phyloP scores from a whole-genome alignment of 352 stramenopile species.

The Pythium phragmiticola region DNA sequence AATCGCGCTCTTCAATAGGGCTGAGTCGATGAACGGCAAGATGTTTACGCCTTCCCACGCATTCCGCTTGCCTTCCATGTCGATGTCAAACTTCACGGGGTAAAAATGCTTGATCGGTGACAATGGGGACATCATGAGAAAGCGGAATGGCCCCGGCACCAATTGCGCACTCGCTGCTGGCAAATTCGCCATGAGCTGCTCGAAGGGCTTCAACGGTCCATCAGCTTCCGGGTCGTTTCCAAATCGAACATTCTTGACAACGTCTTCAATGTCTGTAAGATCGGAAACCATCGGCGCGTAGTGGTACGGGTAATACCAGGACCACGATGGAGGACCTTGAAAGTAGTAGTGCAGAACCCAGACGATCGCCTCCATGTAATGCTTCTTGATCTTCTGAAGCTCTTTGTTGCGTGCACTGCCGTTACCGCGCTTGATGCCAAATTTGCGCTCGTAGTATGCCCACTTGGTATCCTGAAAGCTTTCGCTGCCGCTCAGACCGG shows the following conservation, averaged over 20 bases:
- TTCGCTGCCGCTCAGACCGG: slow-evolving; percentile 51
- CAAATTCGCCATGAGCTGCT: slow-evolving; percentile 98
- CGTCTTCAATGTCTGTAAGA: slow-evolving; percentile 88
- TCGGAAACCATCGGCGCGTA: slow-evolving; percentile 99
- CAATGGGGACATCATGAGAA: slow-evolving; percentile 94
- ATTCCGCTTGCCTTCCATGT: slow-evolving; percentile 92
- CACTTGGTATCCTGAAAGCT: slow-evolving; percentile 86
- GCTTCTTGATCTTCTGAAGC: slow-evolving; percentile 62
- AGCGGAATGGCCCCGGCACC: slow-evolving; percentile 91
- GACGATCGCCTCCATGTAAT: slow-evolving; percentile 78
- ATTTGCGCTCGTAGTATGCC: slow-evolving; percentile 85
- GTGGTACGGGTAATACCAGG: slow-evolving; percentile 99
- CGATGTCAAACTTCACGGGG: slow-evolving; percentile 77
- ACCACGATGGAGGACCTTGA: slow-evolving; percentile 95
- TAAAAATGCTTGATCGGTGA: slow-evolving; percentile 98
- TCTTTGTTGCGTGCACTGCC: slow-evolving; percentile 53
- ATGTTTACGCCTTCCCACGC: slow-evolving; percentile 99
- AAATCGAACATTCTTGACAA: slow-evolving; percentile 78
- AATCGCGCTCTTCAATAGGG: slow-evolving; percentile 91
- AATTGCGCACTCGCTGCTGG: slow-evolving; percentile 94
- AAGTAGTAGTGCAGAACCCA: slow-evolving; percentile 87
- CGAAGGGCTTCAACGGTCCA: slow-evolving; percentile 93
- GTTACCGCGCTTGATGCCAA: slow-evolving; percentile 57
- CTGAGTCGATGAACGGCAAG: slow-evolving; percentile 97
- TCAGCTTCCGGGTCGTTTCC: slow-evolving; percentile 53